Percentiles rank a stretch among this genome's conserved stretches.
phyloP scores from a whole-genome alignment of 768 basidiomycete species.

The Calocybe cyanea region DNA sequence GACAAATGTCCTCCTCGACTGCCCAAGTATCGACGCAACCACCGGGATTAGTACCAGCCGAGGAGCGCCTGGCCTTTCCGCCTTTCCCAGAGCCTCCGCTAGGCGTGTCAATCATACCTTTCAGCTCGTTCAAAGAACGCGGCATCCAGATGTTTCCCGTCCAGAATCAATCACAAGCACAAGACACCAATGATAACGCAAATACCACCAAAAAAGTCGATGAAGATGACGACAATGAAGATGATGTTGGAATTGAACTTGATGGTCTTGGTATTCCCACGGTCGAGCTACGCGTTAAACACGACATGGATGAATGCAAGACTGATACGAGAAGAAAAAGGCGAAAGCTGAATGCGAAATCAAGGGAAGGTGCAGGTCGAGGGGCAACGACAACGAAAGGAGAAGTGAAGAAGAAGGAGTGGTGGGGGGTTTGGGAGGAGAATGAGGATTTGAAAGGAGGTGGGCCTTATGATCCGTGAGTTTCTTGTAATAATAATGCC shows the following conservation, averaged over 20 bases:
- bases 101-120: conserved; percentile 39
- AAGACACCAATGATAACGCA: too few species aligned
- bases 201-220: too few species aligned
- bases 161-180: too few species aligned
- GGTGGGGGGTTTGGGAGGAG: conserved; percentile 76
- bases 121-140: conserved; percentile 38
- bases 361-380: conserved; percentile 21
- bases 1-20: too few species aligned
- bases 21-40: too few species aligned
- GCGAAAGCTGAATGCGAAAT: conserved; percentile 23
- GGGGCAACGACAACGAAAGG: background rate
- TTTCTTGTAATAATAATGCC: conserved; percentile 4
- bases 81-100: conserved; percentile 42
- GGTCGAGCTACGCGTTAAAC: conserved; percentile 47
- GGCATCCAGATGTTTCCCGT: conserved; percentile 37
- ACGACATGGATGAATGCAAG: conserved; percentile 53
- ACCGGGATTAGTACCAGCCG: too few species aligned
- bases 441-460: conserved; percentile 45
- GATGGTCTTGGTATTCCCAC: conserved; percentile 71
- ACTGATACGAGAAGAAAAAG: conserved; percentile 51
- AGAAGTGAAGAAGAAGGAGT: conserved; percentile 30
- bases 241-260: conserved; percentile 43
- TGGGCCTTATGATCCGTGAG: conserved; percentile 50
- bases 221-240: conserved; percentile 5
- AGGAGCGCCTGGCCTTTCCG: conserved; percentile 34